Percentiles rank a stretch among this genome's conserved stretches.
Conservation (phyloP, 2,329 filamentous ascomycete genomes). For the Fusarium newnesense region DNA sequence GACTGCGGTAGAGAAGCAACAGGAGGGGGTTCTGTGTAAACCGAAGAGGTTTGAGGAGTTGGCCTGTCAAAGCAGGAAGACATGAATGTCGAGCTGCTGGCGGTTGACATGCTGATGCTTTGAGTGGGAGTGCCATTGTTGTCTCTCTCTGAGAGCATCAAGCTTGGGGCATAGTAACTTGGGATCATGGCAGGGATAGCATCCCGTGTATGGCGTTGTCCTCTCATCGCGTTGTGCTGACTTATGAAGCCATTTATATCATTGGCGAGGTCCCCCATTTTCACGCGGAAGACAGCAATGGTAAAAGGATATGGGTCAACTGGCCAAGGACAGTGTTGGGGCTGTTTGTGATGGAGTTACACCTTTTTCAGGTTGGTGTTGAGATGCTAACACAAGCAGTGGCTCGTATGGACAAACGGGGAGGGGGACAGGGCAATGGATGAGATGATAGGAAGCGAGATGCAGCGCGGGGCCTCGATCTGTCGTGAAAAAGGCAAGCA, state of each 20-base stretch:
- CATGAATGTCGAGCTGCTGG: constrained; percentile 21
- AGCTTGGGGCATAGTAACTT: constrained; percentile 19
- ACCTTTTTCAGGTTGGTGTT: background rate
- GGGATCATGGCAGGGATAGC: background rate
- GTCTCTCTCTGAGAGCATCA: constrained; percentile 23
- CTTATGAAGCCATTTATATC: constrained; percentile 32
- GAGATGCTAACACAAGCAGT: background rate
- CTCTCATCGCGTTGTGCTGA: constrained; percentile 22
- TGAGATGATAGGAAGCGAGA: background rate
- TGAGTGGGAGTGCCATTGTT: background rate
- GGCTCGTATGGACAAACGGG: background rate
- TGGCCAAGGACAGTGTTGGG: background rate
- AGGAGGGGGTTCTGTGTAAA: constrained; percentile 37
- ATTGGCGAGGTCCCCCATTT: constrained; percentile 18
- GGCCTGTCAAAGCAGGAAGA: constrained; percentile 23
- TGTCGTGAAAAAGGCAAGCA: background rate
- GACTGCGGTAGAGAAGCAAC: constrained; percentile 13
- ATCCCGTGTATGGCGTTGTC: background rate
- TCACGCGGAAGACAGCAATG: background rate
- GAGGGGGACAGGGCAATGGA: background rate
- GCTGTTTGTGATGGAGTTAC: background rate
- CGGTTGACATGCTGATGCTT: constrained; percentile 17
- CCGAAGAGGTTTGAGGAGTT: constrained; percentile 13
- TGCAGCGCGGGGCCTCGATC: background rate
- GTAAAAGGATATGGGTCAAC: background rate